Percentiles rank a stretch among this genome's conserved stretches.
These are phyloP conservation scores for Acmispon strigosus DNA, from an alignment of 306 rosid species.

Conservation along the genomic window DNA sequence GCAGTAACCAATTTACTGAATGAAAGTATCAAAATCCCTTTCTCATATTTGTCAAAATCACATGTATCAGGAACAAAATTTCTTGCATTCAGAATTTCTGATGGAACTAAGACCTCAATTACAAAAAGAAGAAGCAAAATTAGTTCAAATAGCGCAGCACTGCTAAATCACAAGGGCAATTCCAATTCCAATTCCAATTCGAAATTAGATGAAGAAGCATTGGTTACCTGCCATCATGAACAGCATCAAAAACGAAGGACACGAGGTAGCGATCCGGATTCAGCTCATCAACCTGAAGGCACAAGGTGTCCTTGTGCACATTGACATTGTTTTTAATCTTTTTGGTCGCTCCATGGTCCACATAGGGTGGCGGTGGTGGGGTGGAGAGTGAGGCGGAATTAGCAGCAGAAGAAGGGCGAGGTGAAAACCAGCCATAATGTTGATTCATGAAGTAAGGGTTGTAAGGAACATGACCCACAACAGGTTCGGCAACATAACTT, in stretches of 20 bases:
- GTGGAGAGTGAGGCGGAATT: not conserved
- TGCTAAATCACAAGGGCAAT: not conserved
- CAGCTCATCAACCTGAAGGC: constrained; percentile 46
- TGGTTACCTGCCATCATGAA: constrained; percentile 68
- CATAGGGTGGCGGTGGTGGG: constrained; percentile 50
- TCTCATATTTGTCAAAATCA: not conserved
- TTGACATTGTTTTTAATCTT: constrained; percentile 75
- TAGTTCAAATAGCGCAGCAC: not conserved
- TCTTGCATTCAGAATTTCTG: not conserved
- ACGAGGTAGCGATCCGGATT: constrained; percentile 64
- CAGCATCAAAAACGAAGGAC: constrained; percentile 78
- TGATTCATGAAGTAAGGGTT: constrained; percentile 51
- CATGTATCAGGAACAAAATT: not conserved
- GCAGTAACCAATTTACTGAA: too few relatives aligned
- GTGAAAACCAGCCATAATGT: constrained; percentile 40
- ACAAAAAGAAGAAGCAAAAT: not conserved
- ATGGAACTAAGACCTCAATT: not conserved
- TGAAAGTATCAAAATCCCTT: too few relatives aligned
- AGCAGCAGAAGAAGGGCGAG: constrained; percentile 23
- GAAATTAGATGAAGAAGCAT: not conserved
- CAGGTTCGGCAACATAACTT: constrained; percentile 29
- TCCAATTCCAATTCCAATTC: not conserved
- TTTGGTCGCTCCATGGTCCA: constrained; percentile 75
- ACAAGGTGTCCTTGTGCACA: constrained; percentile 66
- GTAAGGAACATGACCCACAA: constrained; percentile 30